Conservation (phyloP, 2,329 filamentous ascomycete species). For the Aspergillus melleus region DNA sequence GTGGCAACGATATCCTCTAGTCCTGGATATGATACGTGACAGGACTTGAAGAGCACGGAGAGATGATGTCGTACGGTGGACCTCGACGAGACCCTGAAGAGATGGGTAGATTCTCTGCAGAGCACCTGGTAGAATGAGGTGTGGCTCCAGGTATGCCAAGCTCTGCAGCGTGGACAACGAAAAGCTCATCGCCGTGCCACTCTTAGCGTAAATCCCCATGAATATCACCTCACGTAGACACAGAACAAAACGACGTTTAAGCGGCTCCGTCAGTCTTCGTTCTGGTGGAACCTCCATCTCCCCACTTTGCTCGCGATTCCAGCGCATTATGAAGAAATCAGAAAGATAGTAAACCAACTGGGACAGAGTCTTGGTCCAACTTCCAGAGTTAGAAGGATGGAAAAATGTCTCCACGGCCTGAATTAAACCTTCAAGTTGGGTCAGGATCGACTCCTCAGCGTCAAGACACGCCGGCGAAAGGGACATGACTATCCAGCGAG, state of each 20-base stretch:
- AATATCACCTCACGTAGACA: slow-evolving; percentile 90
- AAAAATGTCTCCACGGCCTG: slow-evolving; percentile 98
- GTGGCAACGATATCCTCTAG: slow-evolving; percentile 95
- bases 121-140: slow-evolving; percentile 87
- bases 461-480: slow-evolving; percentile 80
- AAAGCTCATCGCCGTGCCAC: slow-evolving; percentile 84
- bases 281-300: slow-evolving; percentile 85
- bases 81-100: slow-evolving; percentile 93
- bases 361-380: slow-evolving; percentile 85
- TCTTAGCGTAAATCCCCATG: slow-evolving; percentile 98
- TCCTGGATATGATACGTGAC: slow-evolving; percentile 83
- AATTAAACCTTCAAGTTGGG: slow-evolving; percentile 84
- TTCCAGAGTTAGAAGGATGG: slow-evolving; percentile 92
- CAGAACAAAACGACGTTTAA: slow-evolving; percentile 86
- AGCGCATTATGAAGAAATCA: slow-evolving; percentile 95
- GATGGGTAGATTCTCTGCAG: slow-evolving; percentile 96
- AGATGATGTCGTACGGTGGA: slow-evolving; percentile 93
- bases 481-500: slow-evolving; percentile 89
- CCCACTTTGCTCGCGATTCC: slow-evolving; percentile 91
- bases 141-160: slow-evolving; percentile 85
- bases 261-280: slow-evolving; percentile 72
- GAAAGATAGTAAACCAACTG: slow-evolving; percentile 90
- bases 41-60: slow-evolving; percentile 89
- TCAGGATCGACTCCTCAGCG: slow-evolving; percentile 74
- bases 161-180: slow-evolving; percentile 88